Percentiles rank a stretch among this genome's conserved stretches.
phyloP scores from a whole-genome alignment of 1,139 yeast genomes.

The Saccharomycopsis hybrid region DNA sequence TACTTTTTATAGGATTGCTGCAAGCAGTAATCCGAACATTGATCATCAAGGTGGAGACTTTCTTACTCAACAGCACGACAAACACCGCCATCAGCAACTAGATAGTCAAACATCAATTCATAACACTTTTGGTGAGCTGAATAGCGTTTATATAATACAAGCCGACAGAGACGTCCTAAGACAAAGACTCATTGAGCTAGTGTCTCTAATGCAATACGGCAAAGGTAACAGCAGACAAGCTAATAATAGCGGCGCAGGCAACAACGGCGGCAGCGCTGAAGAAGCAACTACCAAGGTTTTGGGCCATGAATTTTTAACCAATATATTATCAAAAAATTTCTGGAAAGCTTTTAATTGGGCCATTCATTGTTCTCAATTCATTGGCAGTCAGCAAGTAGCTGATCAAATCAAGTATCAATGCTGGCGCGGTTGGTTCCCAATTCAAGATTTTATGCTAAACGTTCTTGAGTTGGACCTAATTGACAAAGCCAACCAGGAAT shows the following conservation, averaged over 20 bases:
- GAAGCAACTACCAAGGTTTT: background rate
- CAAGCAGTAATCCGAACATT: background rate
- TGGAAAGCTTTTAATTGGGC: conserved; percentile 7
- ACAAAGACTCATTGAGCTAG: background rate
- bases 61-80: too few relatives aligned
- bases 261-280: too few relatives aligned
- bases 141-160: background rate
- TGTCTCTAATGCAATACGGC: background rate
- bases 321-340: background rate
- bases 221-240: too few relatives aligned
- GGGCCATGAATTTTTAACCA: background rate
- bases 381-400: background rate
- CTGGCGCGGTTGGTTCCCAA: conserved; percentile 6
- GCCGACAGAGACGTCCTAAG: background rate
- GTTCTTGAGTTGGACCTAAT: background rate
- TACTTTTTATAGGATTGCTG: background rate
- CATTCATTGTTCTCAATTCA: background rate
- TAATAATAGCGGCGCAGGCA: too few relatives aligned
- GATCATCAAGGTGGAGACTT: background rate
- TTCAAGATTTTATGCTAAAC: conserved; percentile 4
- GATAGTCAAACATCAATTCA: too few relatives aligned
- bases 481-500: background rate
- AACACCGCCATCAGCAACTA: too few relatives aligned
- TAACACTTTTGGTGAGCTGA: background rate
- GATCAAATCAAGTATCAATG: conserved; percentile 3